phyloP scores from a whole-genome alignment of 345 rosid genomes.

The Gossypium sturtianum region DNA sequence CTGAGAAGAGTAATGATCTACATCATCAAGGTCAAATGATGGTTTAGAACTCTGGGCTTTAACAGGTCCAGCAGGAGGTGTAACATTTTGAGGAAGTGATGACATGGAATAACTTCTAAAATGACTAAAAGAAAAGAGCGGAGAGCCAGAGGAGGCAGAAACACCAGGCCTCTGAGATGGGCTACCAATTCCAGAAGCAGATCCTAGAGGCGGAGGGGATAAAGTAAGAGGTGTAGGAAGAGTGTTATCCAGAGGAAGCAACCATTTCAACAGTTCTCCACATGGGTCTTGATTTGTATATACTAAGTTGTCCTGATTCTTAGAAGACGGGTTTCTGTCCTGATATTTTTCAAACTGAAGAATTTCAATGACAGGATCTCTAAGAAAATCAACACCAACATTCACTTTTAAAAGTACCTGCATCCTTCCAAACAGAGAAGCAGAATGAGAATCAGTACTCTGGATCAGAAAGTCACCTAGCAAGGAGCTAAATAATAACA shows the following conservation, averaged over 20 bases:
- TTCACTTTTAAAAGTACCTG: slow-evolving; percentile 90
- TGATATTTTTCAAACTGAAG: slow-evolving; percentile 89
- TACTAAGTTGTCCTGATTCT: slow-evolving; percentile 31
- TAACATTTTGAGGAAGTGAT: slow-evolving; percentile 71
- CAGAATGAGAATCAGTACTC: slow-evolving; percentile 41
- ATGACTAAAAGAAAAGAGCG: slow-evolving; percentile 77
- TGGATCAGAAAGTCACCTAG: background rate
- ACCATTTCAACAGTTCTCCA: slow-evolving; percentile 81
- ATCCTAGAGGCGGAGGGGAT: slow-evolving; percentile 48
- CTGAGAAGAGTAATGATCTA: slow-evolving; percentile 62
- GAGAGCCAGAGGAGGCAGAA: slow-evolving; percentile 67
- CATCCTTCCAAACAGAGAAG: slow-evolving; percentile 87
- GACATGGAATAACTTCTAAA: slow-evolving; percentile 99
- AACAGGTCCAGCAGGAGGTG: slow-evolving; percentile 47
- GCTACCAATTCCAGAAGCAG: slow-evolving; percentile 52
- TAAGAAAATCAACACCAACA: slow-evolving; percentile 61
- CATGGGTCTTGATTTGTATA: slow-evolving; percentile 51
- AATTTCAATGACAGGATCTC: slow-evolving; percentile 88
- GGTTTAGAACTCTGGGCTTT: slow-evolving; percentile 74
- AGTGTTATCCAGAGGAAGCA: slow-evolving; percentile 84
- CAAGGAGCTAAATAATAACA: background rate
- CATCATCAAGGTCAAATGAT: slow-evolving; percentile 65
- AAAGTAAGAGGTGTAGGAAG: slow-evolving; percentile 46
- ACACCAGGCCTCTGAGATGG: slow-evolving; percentile 34
- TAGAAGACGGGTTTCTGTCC: slow-evolving; percentile 28